Conservation (phyloP, 2,329 filamentous ascomycete species). For the Meredithiella fracta region DNA sequence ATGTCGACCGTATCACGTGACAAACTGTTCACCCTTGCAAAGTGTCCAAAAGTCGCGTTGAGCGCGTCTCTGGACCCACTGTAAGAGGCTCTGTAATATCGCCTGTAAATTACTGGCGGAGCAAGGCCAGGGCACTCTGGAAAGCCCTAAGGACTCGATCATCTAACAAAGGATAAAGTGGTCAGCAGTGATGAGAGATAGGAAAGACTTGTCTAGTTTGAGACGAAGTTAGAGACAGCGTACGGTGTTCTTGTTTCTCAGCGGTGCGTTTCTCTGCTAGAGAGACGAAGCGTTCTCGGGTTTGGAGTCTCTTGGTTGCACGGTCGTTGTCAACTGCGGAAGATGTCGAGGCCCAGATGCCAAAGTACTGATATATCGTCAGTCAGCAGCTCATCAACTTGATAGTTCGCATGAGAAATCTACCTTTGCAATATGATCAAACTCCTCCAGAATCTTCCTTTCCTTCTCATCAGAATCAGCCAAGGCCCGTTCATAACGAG, state of each 20-base stretch:
- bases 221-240: constrained; percentile 28
- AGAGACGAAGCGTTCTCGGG: constrained; percentile 59
- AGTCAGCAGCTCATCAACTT: not conserved
- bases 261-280: constrained; percentile 55
- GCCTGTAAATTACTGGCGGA: constrained; percentile 20
- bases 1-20: not conserved
- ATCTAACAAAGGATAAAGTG: constrained; percentile 5
- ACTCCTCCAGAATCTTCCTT: constrained; percentile 47
- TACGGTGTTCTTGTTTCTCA: constrained; percentile 67
- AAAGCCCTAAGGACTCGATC: constrained; percentile 44
- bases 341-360: constrained; percentile 59
- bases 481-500: constrained; percentile 51
- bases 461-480: constrained; percentile 47
- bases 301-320: constrained; percentile 64
- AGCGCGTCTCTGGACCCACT: not conserved
- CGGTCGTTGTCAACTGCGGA: constrained; percentile 58
- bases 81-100: not conserved
- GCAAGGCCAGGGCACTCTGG: constrained; percentile 41
- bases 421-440: constrained; percentile 49
- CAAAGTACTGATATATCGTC: constrained; percentile 47
- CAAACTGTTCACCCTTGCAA: not conserved
- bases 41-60: not conserved
- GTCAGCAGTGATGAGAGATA: not conserved
- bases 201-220: constrained; percentile 22
- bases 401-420: not conserved